phyloP scores from a whole-genome alignment of 768 basidiomycete species.

The Calocera viscosa region DNA sequence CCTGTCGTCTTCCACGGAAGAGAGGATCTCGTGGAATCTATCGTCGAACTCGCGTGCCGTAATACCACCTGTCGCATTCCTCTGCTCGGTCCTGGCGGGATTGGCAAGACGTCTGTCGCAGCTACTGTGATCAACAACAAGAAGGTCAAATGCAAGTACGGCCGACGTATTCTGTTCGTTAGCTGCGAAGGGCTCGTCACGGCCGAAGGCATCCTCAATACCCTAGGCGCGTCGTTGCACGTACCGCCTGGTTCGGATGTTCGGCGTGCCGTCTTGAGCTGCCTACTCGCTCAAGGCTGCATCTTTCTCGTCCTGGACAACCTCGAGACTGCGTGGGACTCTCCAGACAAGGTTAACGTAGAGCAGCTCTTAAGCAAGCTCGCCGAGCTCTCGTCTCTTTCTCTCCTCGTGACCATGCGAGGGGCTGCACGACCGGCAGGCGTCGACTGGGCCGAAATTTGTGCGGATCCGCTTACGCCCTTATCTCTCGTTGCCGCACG shows the following conservation, averaged over 20 bases:
- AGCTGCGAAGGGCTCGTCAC: slow-evolving; percentile 28
- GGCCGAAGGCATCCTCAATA: slow-evolving; percentile 22
- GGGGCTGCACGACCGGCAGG: no score
- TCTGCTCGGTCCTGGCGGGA: slow-evolving; percentile 28
- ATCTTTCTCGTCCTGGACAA: slow-evolving; percentile 31
- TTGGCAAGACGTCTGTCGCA: slow-evolving; percentile 32
- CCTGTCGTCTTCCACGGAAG: no score
- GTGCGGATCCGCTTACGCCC: no score
- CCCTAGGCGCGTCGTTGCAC: slow-evolving; percentile 20
- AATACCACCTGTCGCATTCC: no score
- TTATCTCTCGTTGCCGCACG: no score
- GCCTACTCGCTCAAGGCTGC: slow-evolving; percentile 14
- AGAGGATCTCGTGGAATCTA: no score
- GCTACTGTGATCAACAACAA: slow-evolving; percentile 25
- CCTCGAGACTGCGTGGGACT: slow-evolving; percentile 33
- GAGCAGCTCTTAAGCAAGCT: slow-evolving; percentile 22
- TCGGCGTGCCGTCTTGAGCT: slow-evolving; percentile 16
- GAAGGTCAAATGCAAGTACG: slow-evolving; percentile 20
- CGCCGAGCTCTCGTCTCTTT: no score
- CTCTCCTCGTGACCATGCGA: no score
- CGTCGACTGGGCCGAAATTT: no score
- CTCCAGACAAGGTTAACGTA: slow-evolving; percentile 19
- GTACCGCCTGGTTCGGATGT: slow-evolving; percentile 20
- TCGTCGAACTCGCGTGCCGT: no score
- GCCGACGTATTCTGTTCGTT: slow-evolving; percentile 25